Evolutionary conservation across 345 rosid genomes (phyloP).

Genomic region (Xanthoceras sorbifolium): DNA sequence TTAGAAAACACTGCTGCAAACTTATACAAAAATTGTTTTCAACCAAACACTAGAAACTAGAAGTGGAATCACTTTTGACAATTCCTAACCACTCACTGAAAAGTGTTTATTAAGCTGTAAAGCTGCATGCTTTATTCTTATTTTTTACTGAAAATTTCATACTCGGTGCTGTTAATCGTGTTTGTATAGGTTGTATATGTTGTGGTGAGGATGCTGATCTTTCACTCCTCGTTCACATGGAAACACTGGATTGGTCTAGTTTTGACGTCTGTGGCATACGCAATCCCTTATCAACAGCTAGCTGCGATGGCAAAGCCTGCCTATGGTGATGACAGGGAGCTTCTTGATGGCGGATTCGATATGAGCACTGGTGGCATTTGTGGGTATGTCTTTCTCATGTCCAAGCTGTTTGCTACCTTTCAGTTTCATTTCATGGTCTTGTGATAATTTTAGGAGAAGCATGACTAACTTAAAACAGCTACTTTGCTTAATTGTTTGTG

Average conservation of each 20-base stretch:
- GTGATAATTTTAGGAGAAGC: background rate
- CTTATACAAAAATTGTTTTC: background rate
- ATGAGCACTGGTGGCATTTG: constrained; percentile 92
- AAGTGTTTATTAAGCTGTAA: background rate
- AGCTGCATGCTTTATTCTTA: background rate
- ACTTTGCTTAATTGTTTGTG: background rate
- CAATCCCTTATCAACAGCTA: constrained; percentile 73
- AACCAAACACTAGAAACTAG: background rate
- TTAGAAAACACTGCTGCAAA: background rate
- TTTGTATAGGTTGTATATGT: constrained; percentile 58
- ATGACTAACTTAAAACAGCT: background rate
- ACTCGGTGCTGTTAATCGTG: constrained; percentile 11
- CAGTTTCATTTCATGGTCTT: background rate
- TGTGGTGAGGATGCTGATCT: constrained; percentile 63
- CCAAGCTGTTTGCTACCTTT: background rate
- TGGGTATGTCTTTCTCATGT: constrained; percentile 49
- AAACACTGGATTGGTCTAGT: constrained; percentile 75
- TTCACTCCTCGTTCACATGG: constrained; percentile 75
- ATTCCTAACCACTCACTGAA: background rate
- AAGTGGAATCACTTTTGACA: background rate
- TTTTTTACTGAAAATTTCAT: constrained; percentile 1
- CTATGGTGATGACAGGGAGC: constrained; percentile 71
- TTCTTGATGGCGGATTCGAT: constrained; percentile 85
- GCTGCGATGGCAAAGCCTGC: constrained; percentile 74
- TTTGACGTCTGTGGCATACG: constrained; percentile 64